phyloP scores from a whole-genome alignment of 768 basidiomycete genomes.

The Termitomyces titanicus region DNA sequence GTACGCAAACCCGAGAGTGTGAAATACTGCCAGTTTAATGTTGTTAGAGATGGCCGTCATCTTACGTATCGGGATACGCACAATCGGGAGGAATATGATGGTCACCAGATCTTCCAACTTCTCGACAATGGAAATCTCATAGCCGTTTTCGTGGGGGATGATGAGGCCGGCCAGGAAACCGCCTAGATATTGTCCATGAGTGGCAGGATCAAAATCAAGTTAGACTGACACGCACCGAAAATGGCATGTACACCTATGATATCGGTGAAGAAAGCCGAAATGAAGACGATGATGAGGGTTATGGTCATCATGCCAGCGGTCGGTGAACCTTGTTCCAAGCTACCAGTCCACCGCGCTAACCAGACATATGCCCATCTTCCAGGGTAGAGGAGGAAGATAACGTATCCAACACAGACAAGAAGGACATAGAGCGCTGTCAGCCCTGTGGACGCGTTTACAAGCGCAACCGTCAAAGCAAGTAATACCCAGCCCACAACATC shows the following conservation, averaged over 20 bases:
- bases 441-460: slow-evolving; percentile 74
- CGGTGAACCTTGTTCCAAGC: slow-evolving; percentile 69
- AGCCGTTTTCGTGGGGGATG: slow-evolving; percentile 80
- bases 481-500: slow-evolving; percentile 80
- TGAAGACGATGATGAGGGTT: slow-evolving; percentile 69
- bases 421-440: slow-evolving; percentile 79
- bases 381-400: slow-evolving; percentile 63
- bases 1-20: slow-evolving; percentile 75
- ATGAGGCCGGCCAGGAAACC: slow-evolving; percentile 82
- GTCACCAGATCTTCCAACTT: slow-evolving; percentile 86
- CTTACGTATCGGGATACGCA: slow-evolving; percentile 30
- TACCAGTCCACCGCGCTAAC: slow-evolving; percentile 65
- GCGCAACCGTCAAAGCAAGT: slow-evolving; percentile 77
- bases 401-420: slow-evolving; percentile 62
- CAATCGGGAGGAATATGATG: slow-evolving; percentile 73
- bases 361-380: slow-evolving; percentile 61
- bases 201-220: not conserved
- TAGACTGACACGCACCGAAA: slow-evolving; percentile 37
- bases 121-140: slow-evolving; percentile 74
- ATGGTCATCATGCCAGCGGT: slow-evolving; percentile 76
- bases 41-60: not conserved
- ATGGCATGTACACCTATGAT: slow-evolving; percentile 78
- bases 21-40: slow-evolving; percentile 60
- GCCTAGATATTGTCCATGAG: slow-evolving; percentile 33
- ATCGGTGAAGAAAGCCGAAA: slow-evolving; percentile 81